Evolutionary conservation across 140 eudicot species (phyloP), one percentile per base, ranked within the genome.

Genomic region (Stevia rebaudiana): DNA sequence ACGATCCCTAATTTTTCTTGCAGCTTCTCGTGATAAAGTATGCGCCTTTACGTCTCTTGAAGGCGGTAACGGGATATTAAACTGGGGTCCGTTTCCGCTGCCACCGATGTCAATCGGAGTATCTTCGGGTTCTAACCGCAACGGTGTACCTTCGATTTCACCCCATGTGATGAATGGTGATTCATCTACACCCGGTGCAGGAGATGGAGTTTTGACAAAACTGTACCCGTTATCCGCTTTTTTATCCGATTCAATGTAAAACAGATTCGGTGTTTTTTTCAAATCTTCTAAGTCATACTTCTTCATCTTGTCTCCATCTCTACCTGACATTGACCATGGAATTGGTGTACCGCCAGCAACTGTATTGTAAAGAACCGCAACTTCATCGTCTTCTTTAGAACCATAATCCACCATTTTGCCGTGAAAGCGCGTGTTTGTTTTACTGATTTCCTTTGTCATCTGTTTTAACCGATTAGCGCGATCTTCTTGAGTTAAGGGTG

Each of bases 101-200:
- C 97, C 97, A 21, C 98, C 98, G 44, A 91, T 91, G 56, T 87
- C 98, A 76, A 91, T 57, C 1, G 98, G 98, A 6, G 98, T 91
- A 30, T 91, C 98, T 74, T 91, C 98, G 0, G 84, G 72, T 59
- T 91, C 98, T 63, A 91, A 68, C 76, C 98, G 80, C 73, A 91
- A 37, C 0, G 98, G 96, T 0, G 96, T 91, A 36, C 98, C 98
- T 73, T 91, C 98, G 61, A 91, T 87, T 46, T 90, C 98, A 10
- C 98, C 98, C 98, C 98, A 90, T 0, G 95, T 90, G 15, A 90
- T 87, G 63, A 90, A 84, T 0, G 97, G 97, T 0, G 97, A 90
- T 67, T 70, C 94, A 42, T 90, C 98, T 15, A 70, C 91, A 66
- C 98, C 98, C 0, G 98, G 98, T 16, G 95, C 95, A 67, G 98